A percentile compares a stretch with the other conserved stretches of the same genome.
Evolutionary conservation across 257 asterid species (phyloP).

Genomic region (Solanum sitiens): DNA sequence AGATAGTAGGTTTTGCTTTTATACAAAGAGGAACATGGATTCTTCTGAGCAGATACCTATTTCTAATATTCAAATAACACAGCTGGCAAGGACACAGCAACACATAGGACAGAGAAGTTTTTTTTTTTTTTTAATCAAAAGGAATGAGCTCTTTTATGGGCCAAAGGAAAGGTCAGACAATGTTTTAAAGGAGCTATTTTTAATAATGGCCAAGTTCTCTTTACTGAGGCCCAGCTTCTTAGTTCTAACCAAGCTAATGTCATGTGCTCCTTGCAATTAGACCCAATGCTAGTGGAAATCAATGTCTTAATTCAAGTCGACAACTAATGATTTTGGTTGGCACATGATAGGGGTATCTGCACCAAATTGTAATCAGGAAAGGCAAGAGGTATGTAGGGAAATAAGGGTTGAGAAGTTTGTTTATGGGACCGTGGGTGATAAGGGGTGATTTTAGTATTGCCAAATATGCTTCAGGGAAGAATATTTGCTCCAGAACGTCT

Average conservation of each 20-base stretch:
- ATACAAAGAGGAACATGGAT: background rate
- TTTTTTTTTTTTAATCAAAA: background rate
- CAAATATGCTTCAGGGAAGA: background rate
- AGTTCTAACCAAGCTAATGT: background rate
- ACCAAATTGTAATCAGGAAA: background rate
- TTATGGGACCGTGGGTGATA: background rate
- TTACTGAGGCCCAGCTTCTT: background rate
- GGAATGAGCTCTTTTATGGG: background rate
- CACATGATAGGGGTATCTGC: background rate
- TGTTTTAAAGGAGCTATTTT: background rate
- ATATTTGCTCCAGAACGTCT: background rate
- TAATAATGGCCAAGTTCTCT: background rate
- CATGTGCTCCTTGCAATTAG: background rate
- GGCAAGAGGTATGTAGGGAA: background rate
- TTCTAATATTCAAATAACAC: background rate
- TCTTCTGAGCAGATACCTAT: background rate
- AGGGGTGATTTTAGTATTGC: background rate
- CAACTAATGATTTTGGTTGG: background rate
- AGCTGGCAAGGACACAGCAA: background rate
- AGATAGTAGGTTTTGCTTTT: background rate
- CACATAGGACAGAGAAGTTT: background rate
- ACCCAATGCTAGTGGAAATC: background rate
- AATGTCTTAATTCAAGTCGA: background rate
- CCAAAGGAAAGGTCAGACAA: background rate
- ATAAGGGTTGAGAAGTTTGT: background rate